These are phyloP conservation scores for Fusarium armeniacum DNA, from an alignment of 2,329 filamentous ascomycete genomes.

Conservation along the genomic window DNA sequence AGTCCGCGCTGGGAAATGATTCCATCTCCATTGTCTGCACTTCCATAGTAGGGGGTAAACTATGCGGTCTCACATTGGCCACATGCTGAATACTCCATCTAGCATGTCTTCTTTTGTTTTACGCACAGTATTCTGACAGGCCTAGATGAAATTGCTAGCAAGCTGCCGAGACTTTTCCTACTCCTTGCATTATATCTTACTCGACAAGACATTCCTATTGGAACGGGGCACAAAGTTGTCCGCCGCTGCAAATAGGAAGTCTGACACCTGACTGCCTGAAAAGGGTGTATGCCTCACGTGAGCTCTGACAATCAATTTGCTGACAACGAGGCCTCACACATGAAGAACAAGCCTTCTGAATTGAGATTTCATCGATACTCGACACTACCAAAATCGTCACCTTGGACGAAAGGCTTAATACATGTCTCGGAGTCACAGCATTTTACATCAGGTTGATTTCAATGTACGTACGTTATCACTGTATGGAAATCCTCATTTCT, in stretches of 20 bases:
- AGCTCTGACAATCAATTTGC: slow-evolving; percentile 37
- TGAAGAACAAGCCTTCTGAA: slow-evolving; percentile 4
- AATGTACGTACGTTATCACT: neutral
- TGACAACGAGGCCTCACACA: slow-evolving; percentile 44
- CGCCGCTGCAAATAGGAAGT: slow-evolving; percentile 28
- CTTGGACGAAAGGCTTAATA: neutral
- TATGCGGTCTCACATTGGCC: slow-evolving; percentile 33
- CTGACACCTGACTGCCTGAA: slow-evolving; percentile 33
- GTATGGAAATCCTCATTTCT: neutral
- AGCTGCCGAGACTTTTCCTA: slow-evolving; percentile 36
- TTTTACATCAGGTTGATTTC: neutral
- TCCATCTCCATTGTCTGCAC: slow-evolving; percentile 13
- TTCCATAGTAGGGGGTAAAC: slow-evolving; percentile 39
- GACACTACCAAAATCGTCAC: neutral
- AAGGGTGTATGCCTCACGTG: slow-evolving; percentile 42
- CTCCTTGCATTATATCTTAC: slow-evolving; percentile 36
- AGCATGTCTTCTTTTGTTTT: slow-evolving; percentile 20
- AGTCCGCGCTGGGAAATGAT: slow-evolving; percentile 18
- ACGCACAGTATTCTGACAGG: slow-evolving; percentile 29
- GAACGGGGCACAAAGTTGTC: slow-evolving; percentile 35
- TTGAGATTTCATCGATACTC: neutral
- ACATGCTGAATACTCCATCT: slow-evolving; percentile 13
- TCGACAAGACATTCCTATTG: slow-evolving; percentile 18
- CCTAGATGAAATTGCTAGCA: slow-evolving; percentile 34
- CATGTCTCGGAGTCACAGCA: neutral